Conservation (phyloP, 2,329 filamentous ascomycete species). For the Pseudogymnoascus sp. region DNA sequence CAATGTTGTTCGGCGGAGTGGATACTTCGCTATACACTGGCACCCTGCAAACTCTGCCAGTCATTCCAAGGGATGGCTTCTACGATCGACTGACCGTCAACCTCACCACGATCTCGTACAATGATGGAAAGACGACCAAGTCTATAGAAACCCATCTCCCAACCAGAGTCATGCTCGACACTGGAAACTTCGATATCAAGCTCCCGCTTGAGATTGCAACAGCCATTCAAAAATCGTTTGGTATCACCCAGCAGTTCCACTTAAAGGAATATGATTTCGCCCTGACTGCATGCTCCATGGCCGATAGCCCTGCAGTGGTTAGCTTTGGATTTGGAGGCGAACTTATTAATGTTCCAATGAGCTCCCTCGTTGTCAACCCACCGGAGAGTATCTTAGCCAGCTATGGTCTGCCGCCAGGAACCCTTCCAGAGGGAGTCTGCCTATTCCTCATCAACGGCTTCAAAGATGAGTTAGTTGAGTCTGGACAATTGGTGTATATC, state of each 20-base stretch:
- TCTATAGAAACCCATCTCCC: slow-evolving; percentile 45
- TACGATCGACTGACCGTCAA: slow-evolving; percentile 63
- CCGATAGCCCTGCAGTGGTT: slow-evolving; percentile 35
- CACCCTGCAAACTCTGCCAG: slow-evolving; percentile 56
- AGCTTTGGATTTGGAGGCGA: slow-evolving; percentile 49
- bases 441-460: not conserved
- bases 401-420: not conserved
- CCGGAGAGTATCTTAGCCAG: not conserved
- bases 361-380: slow-evolving; percentile 47
- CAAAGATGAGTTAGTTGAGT: not conserved
- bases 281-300: slow-evolving; percentile 52
- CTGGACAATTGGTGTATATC: not conserved
- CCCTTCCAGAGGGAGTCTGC: not conserved
- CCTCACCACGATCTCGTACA: slow-evolving; percentile 50
- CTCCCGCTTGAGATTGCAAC: slow-evolving; percentile 50
- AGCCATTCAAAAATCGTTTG: slow-evolving; percentile 50
- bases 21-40: slow-evolving; percentile 60
- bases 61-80: slow-evolving; percentile 45
- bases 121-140: slow-evolving; percentile 34
- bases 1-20: slow-evolving; percentile 68
- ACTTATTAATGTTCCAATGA: slow-evolving; percentile 48
- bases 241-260: slow-evolving; percentile 36
- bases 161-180: slow-evolving; percentile 56
- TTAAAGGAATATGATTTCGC: slow-evolving; percentile 45
- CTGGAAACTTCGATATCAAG: slow-evolving; percentile 61